Evolutionary conservation across 257 asterid species (phyloP), one percentile per base, ranked within the genome.

Genomic region (Salvia rosmarinus): DNA sequence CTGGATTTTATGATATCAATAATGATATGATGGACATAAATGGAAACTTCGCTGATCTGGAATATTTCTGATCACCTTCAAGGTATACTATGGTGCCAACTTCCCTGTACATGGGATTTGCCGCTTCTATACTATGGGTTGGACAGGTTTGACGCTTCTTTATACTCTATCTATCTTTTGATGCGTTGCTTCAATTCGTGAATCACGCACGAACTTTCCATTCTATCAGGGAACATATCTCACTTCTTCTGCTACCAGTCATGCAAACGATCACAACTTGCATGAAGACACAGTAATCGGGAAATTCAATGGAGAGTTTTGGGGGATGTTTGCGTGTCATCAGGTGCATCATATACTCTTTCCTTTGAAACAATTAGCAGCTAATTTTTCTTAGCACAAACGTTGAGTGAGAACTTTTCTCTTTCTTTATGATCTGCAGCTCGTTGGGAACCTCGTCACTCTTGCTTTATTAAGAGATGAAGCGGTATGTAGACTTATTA

Each of bases 61-160:
- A 54, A 43, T 65, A 11, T 62, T 62, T 71, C 13, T 67, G 65
- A 25, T 64, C 39, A 25, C 78, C 54, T 78, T 67, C 25, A 74
- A 95, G 98, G 99, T 95, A 87, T 77, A 84, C 99, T 13, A 89
- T 95, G 98, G 90, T 95, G 80, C 97, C 96, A 37, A 78, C 98
- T 76, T 95, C 98, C 16, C 21, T 91, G 73, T 91, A 91, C 83
- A 85, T 95, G 75, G 99, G 99, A 42, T 95, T 95, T 78, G 85
- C 96, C 1, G 88, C 99, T 62, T 88, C 98, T 21, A 87, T 95
- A 77, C 89, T 91, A 80, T 95, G 99, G 98, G 99, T 95, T 86
- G 96, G 87, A 28, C 87, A 95, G 99, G 99, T 90, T 42, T 43
- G 68, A 23, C 61, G 6, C 30, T 50, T 78, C 65, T 12, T 12